A percentile compares a stretch with the other conserved stretches of the same genome.
Conservation (phyloP, 2,329 filamentous ascomycete genomes). For the Anthostomella pinea region DNA sequence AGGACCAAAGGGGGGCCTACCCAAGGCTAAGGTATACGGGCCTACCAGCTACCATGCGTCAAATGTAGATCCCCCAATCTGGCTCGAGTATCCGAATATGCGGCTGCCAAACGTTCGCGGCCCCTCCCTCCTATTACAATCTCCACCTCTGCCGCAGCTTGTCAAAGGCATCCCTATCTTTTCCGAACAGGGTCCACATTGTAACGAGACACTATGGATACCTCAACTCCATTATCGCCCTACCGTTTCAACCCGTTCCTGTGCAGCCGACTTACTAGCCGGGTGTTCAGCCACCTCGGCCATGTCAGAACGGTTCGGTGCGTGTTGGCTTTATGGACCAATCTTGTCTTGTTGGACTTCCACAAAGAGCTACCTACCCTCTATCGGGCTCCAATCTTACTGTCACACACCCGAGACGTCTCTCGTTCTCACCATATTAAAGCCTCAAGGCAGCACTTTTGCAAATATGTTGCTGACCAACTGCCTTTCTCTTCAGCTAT, state of each 20-base stretch:
- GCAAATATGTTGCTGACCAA: conserved; percentile 20
- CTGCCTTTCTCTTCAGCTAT: conserved; percentile 11
- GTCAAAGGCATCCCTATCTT: conserved; percentile 17
- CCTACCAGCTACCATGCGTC: too few relatives aligned
- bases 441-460: conserved; percentile 4
- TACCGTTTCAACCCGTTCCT: conserved; percentile 11
- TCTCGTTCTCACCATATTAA: conserved; percentile 20
- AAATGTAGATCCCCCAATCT: conserved; percentile 8
- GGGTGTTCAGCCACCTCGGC: conserved; percentile 17
- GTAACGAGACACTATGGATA: conserved; percentile 15
- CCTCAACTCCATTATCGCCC: conserved; percentile 15
- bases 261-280: conserved; percentile 16
- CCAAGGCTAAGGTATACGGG: too few relatives aligned
- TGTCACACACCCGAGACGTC: too few relatives aligned
- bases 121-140: neutral
- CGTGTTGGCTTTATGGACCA: conserved; percentile 16
- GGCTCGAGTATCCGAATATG: conserved; percentile 14
- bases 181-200: conserved; percentile 23
- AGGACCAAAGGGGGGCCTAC: too few relatives aligned
- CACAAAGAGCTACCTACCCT: conserved; percentile 14
- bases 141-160: neutral
- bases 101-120: conserved; percentile 5
- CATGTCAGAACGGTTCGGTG: conserved; percentile 9
- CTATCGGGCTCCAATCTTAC: too few relatives aligned
- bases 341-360: conserved; percentile 16